Conservation (phyloP, 2,329 filamentous ascomycete genomes). For the Lachnellula suecica region DNA sequence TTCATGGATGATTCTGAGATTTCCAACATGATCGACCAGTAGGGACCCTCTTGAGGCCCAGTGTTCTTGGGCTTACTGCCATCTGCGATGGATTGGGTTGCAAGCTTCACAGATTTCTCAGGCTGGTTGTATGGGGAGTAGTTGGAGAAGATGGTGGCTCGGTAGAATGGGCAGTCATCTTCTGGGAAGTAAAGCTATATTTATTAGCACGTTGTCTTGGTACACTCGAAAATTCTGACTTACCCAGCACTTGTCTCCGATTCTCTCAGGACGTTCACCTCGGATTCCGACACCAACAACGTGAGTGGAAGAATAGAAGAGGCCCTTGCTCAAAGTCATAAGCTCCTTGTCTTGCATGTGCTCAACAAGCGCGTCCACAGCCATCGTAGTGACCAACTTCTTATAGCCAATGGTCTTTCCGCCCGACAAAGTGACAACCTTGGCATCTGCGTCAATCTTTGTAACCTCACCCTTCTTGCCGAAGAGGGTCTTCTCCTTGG, state of each 20-base stretch:
- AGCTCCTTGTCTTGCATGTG: slow-evolving; percentile 87
- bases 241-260: slow-evolving; percentile 99
- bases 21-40: slow-evolving; percentile 99
- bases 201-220: slow-evolving; percentile 24
- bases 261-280: slow-evolving; percentile 86
- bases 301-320: slow-evolving; percentile 97
- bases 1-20: slow-evolving; percentile 96
- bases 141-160: slow-evolving; percentile 99
- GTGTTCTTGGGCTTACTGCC: slow-evolving; percentile 75
- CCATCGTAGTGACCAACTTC: slow-evolving; percentile 95
- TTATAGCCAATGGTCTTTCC: slow-evolving; percentile 88
- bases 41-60: slow-evolving; percentile 81
- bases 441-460: slow-evolving; percentile 83
- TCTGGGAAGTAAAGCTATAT: slow-evolving; percentile 92
- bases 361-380: slow-evolving; percentile 84
- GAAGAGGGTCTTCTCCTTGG: slow-evolving; percentile 87
- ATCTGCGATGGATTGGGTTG: slow-evolving; percentile 81
- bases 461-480: slow-evolving; percentile 81
- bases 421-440: slow-evolving; percentile 78
- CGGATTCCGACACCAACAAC: slow-evolving; percentile 95
- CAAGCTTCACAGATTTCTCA: slow-evolving; percentile 74
- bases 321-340: slow-evolving; percentile 77
- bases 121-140: slow-evolving; percentile 99
- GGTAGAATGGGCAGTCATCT: slow-evolving; percentile 98
- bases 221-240: slow-evolving; percentile 30